Percentiles rank a stretch among this genome's conserved stretches.
These are phyloP conservation scores for Coemansia sp. DNA, from an alignment of 192 early-diverging fungal genomes.

Conservation along the genomic window DNA sequence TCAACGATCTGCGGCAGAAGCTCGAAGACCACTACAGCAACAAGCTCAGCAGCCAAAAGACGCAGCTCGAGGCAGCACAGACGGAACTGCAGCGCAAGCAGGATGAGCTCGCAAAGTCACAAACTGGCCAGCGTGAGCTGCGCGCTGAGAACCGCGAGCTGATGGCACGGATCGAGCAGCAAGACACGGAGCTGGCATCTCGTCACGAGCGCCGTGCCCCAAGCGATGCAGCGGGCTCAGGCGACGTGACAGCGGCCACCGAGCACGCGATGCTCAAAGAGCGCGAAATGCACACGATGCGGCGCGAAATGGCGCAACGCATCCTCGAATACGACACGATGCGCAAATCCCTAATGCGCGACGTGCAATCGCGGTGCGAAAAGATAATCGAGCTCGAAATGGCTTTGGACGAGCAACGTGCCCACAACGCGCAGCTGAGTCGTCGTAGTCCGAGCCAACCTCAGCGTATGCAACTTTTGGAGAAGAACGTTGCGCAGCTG, in stretches of 20 bases:
- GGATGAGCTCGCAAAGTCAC: constrained; percentile 65
- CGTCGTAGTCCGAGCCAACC: constrained; percentile 84
- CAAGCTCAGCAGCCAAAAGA: constrained; percentile 74
- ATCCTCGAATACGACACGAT: constrained; percentile 95
- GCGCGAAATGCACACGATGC: constrained; percentile 56
- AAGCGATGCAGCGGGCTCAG: constrained; percentile 3
- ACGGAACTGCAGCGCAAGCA: constrained; percentile 54
- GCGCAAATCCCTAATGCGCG: constrained; percentile 98
- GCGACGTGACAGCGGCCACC: constrained; percentile 40
- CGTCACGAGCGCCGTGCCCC: neutral
- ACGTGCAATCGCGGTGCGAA: constrained; percentile 96
- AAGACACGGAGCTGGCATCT: neutral
- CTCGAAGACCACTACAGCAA: constrained; percentile 81
- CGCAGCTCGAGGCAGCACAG: constrained; percentile 58
- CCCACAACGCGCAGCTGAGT: constrained; percentile 86
- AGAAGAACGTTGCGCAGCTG: constrained; percentile 96
- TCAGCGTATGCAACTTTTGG: constrained; percentile 97
- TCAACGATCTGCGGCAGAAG: constrained; percentile 78
- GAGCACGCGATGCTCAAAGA: constrained; percentile 55
- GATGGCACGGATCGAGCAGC: constrained; percentile 25
- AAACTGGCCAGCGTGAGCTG: constrained; percentile 49
- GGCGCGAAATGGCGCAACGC: constrained; percentile 61
- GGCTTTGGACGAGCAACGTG: constrained; percentile 92
- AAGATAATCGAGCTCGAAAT: constrained; percentile 98
- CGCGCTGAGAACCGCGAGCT: constrained; percentile 50